Percentiles rank a stretch among this genome's conserved stretches.
These are phyloP conservation scores for Debaryomycetaceae sp. DNA, from an alignment of 1,139 yeast genomes.

Conservation along the genomic window DNA sequence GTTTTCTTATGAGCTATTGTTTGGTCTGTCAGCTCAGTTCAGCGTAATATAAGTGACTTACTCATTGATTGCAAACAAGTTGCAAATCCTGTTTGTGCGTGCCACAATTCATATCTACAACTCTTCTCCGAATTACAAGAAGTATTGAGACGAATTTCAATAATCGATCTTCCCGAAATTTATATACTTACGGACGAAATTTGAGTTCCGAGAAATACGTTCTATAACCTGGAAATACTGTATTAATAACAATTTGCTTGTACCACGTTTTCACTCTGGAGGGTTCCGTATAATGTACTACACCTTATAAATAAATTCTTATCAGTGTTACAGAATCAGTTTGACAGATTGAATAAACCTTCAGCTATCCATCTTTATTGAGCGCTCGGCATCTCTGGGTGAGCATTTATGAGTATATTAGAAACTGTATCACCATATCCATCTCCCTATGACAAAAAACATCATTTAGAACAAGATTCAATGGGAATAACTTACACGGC, in stretches of 20 bases:
- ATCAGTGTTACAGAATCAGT: neutral
- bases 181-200: no score
- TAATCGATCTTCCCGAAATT: no score
- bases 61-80: no score
- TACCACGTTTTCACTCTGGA: neutral
- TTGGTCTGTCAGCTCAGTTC: no score
- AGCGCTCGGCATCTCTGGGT: neutral
- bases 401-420: slow-evolving; percentile 4
- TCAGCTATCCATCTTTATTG: neutral
- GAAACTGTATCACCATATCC: slow-evolving; percentile 4
- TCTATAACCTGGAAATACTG: no score
- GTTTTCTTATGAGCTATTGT: no score
- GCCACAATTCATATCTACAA: no score
- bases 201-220: no score
- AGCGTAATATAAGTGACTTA: no score
- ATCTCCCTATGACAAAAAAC: slow-evolving; percentile 4
- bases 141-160: no score
- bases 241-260: neutral
- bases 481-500: neutral
- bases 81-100: no score
- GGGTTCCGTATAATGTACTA: neutral
- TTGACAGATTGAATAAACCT: neutral
- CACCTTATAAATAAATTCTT: neutral
- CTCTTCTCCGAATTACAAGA: no score
- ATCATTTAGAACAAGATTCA: neutral